A percentile compares a stretch with the other conserved stretches of the same genome.
These are phyloP conservation scores for Amylostereum areolatum DNA, from an alignment of 1,284 basidiomycete species.

Conservation along the genomic window DNA sequence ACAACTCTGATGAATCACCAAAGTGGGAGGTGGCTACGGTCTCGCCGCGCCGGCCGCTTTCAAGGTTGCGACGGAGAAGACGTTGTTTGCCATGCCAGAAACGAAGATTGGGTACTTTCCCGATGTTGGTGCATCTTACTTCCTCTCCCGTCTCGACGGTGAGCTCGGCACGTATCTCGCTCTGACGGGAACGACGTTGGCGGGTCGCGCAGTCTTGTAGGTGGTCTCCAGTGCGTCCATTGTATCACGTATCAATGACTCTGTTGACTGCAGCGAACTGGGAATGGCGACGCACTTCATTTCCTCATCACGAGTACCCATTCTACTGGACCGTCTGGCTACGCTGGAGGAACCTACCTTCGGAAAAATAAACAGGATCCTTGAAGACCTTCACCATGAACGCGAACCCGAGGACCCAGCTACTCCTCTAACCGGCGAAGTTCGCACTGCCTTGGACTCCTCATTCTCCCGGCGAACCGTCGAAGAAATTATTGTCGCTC, in stretches of 20 bases:
- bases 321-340: constrained; percentile 57
- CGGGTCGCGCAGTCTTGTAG: constrained; percentile 83
- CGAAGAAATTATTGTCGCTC: constrained; percentile 60
- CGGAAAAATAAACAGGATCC: constrained; percentile 45
- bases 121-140: constrained; percentile 90
- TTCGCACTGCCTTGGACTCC: constrained; percentile 71
- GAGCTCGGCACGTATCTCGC: constrained; percentile 90
- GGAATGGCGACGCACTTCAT: constrained; percentile 92
- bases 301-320: constrained; percentile 67
- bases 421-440: constrained; percentile 53
- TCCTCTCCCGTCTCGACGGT: constrained; percentile 88
- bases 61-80: constrained; percentile 92
- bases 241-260: constrained; percentile 4
- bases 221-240: constrained; percentile 13
- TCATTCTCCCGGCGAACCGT: constrained; percentile 70
- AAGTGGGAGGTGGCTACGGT: constrained; percentile 96
- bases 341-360: constrained; percentile 50
- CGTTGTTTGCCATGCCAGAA: constrained; percentile 95
- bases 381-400: constrained; percentile 66
- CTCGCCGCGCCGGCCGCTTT: constrained; percentile 86
- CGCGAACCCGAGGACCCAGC: constrained; percentile 50
- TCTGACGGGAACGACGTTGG: constrained; percentile 75
- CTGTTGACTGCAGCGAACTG: constrained; percentile 53
- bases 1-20: constrained; percentile 7
- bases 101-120: constrained; percentile 88